Evolutionary conservation across 495 filamentous ascomycete genomes (phyloP).

Genomic region (Extremus antarcticus): DNA sequence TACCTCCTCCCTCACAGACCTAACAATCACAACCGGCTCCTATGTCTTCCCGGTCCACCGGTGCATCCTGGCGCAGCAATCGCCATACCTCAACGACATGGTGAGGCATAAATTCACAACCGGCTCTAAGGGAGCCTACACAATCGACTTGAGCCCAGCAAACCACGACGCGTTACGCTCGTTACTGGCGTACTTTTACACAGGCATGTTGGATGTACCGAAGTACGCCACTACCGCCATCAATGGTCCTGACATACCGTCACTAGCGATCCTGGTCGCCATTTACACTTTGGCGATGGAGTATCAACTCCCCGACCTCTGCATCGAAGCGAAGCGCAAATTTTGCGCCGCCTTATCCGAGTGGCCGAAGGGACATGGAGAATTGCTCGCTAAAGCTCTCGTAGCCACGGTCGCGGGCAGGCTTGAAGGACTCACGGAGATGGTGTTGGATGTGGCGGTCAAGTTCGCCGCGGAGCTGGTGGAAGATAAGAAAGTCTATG

Average conservation of each 20-base stretch:
- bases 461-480: background rate
- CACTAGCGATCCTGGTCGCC: background rate
- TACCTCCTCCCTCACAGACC: background rate
- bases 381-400: background rate
- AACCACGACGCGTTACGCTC: background rate
- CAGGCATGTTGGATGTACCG: background rate
- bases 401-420: background rate
- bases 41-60: background rate
- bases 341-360: background rate
- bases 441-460: background rate
- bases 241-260: background rate
- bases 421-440: background rate
- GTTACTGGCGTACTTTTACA: background rate
- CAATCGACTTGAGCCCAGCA: background rate
- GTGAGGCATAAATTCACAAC: background rate
- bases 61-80: background rate
- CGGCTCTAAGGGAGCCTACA: background rate
- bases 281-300: background rate
- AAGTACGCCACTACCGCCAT: background rate
- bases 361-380: background rate
- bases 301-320: background rate
- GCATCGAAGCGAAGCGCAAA: background rate
- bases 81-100: background rate
- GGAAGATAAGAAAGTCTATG: background rate
- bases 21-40: background rate